Conservation (phyloP, 116 monocot genomes). For the Iris pallida region DNA sequence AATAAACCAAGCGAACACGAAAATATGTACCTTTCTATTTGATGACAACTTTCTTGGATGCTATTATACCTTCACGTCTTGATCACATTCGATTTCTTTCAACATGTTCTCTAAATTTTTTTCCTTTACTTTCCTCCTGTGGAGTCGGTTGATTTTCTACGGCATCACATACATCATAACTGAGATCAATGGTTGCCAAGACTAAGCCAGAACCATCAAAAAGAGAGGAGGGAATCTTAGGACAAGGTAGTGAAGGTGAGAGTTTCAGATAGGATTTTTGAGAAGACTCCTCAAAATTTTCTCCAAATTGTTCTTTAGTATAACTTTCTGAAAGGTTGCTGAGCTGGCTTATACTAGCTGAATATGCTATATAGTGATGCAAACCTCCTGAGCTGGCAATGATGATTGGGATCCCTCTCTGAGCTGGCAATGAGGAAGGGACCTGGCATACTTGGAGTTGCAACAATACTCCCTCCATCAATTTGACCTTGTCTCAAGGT, state of each 20-base stretch:
- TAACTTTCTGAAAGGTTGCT: slow-evolving; percentile 5
- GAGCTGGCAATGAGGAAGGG: too few relatives aligned
- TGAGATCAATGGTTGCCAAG: background rate
- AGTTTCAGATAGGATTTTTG: background rate
- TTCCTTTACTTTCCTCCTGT: background rate
- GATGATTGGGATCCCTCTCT: too few relatives aligned
- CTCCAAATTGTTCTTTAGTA: background rate
- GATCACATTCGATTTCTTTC: slow-evolving; percentile 3
- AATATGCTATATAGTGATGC: too few relatives aligned
- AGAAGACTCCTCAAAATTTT: slow-evolving; percentile 1
- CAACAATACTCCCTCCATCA: too few relatives aligned
- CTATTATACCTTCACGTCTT: background rate
- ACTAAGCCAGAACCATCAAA: background rate
- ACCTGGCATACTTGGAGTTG: too few relatives aligned
- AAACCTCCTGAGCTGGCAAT: too few relatives aligned
- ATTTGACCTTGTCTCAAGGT: too few relatives aligned
- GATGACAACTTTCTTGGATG: slow-evolving; percentile 36
- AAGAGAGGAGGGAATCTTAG: background rate
- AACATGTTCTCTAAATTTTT: too few relatives aligned
- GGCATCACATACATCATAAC: background rate
- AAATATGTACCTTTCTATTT: slow-evolving; percentile 38
- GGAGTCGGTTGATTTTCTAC: too few relatives aligned
- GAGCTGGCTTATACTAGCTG: too few relatives aligned
- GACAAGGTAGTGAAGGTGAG: background rate
- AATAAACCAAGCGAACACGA: background rate